Percentiles rank a stretch among this genome's conserved stretches.
Conservation (phyloP, 805 yeast genomes). For the Candida insectalens region DNA sequence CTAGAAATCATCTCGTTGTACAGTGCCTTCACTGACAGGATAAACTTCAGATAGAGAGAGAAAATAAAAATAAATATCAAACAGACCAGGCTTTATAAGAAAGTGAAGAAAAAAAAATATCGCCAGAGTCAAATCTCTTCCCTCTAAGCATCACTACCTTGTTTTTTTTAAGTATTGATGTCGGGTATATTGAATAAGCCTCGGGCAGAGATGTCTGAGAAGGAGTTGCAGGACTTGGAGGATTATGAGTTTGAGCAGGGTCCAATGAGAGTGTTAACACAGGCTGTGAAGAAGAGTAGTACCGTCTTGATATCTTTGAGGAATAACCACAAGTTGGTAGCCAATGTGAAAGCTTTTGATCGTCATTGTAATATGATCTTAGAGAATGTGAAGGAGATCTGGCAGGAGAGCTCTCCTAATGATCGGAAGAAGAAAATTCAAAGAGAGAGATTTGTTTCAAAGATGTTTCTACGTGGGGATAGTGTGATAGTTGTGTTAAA, state of each 20-base stretch:
- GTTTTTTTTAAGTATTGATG: too few species aligned
- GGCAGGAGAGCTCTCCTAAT: slow-evolving; percentile 47
- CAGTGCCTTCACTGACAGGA: too few species aligned
- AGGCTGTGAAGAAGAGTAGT: slow-evolving; percentile 57
- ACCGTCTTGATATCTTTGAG: slow-evolving; percentile 81
- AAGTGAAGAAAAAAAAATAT: too few species aligned
- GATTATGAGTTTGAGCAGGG: slow-evolving; percentile 87
- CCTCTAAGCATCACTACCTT: too few species aligned
- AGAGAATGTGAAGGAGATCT: slow-evolving; percentile 80
- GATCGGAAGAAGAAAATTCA: slow-evolving; percentile 38
- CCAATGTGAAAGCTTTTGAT: slow-evolving; percentile 88
- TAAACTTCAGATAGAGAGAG: too few species aligned
- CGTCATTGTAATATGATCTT: slow-evolving; percentile 91
- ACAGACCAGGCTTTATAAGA: too few species aligned
- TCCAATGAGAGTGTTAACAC: slow-evolving; percentile 81
- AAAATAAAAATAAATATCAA: too few species aligned
- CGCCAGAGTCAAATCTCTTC: too few species aligned
- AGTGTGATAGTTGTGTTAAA: slow-evolving; percentile 74
- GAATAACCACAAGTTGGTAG: slow-evolving; percentile 86
- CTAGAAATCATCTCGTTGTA: too few species aligned
- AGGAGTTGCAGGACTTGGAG: slow-evolving; percentile 72
- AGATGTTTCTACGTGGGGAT: slow-evolving; percentile 91
- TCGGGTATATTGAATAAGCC: slow-evolving; percentile 61
- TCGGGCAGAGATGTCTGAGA: slow-evolving; percentile 68
- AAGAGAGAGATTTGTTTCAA: slow-evolving; percentile 73